Percentiles rank a stretch among this genome's conserved stretches.
phyloP scores from a whole-genome alignment of 2,329 filamentous ascomycete genomes.

The Fusarium virguliforme region DNA sequence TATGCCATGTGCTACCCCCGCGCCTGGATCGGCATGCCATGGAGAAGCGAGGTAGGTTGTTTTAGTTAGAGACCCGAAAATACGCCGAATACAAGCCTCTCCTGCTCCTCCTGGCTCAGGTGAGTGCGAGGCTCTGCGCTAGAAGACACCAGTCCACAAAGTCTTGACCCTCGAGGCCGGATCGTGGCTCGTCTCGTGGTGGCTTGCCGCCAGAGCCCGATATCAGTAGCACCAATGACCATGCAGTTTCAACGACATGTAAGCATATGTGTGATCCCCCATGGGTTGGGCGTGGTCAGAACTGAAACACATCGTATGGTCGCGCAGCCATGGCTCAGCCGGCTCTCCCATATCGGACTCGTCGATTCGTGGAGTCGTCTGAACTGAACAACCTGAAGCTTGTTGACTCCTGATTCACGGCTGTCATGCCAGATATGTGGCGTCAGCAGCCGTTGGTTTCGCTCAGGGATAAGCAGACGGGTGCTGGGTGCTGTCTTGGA shows the following conservation, averaged over 20 bases:
- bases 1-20: conserved; percentile 48
- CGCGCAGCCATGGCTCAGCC: conserved; percentile 41
- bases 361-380: conserved; percentile 48
- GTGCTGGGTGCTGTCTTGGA: conserved; percentile 37
- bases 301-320: conserved; percentile 46
- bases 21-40: conserved; percentile 42
- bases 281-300: conserved; percentile 41
- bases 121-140: conserved; percentile 14
- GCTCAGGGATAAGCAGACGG: conserved; percentile 42
- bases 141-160: conserved; percentile 2
- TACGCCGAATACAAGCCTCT: conserved; percentile 32
- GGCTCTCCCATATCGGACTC: conserved; percentile 38
- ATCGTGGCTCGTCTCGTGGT: conserved; percentile 2
- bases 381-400: conserved; percentile 34
- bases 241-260: conserved; percentile 3
- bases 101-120: conserved; percentile 20
- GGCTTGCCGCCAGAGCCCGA: neutral
- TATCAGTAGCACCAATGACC: neutral
- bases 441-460: conserved; percentile 50
- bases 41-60: conserved; percentile 33
- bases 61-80: conserved; percentile 39
- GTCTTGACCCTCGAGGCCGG: neutral
- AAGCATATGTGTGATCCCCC: conserved; percentile 27
- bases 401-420: conserved; percentile 47
- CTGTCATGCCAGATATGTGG: conserved; percentile 52